Evolutionary conservation across 306 rosid genomes (phyloP).

Genomic region (Glycine tomentella): DNA sequence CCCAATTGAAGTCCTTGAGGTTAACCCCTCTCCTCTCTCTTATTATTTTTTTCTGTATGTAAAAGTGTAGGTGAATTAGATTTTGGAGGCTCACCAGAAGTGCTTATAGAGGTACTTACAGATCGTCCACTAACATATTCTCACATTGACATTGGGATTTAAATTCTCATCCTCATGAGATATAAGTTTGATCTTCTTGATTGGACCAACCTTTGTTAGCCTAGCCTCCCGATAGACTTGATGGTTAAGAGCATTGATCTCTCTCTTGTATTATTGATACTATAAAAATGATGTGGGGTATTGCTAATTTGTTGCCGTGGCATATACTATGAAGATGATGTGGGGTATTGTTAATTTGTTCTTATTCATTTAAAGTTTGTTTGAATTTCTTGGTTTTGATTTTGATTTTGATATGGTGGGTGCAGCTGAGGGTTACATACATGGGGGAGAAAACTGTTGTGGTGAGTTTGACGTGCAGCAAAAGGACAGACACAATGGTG

Average conservation of each 20-base stretch:
- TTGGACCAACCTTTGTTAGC: too few relatives aligned
- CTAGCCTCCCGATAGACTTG: too few relatives aligned
- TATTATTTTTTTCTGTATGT: background rate
- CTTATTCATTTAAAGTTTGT: too few relatives aligned
- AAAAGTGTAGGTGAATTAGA: too few relatives aligned
- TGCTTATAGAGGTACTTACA: too few relatives aligned
- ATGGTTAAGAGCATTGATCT: background rate
- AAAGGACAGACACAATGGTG: slow-evolving; percentile 87
- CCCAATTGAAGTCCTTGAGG: slow-evolving; percentile 82
- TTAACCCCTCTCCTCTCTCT: slow-evolving; percentile 36
- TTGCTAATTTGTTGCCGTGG: background rate
- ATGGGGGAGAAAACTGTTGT: slow-evolving; percentile 81
- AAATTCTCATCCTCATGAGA: too few relatives aligned
- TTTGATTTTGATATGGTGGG: slow-evolving; percentile 3
- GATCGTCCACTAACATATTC: too few relatives aligned
- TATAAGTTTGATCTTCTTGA: too few relatives aligned
- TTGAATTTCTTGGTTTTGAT: background rate
- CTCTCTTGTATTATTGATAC: slow-evolving; percentile 46
- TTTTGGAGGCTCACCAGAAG: too few relatives aligned
- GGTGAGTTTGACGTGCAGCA: slow-evolving; percentile 86
- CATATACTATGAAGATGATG: background rate
- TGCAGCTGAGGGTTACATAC: slow-evolving; percentile 75
- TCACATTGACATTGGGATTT: too few relatives aligned
- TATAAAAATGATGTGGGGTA: slow-evolving; percentile 35
- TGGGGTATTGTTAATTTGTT: background rate